These are phyloP conservation scores for Acorus calamus DNA, from an alignment of 106 monocot genomes.

Conservation along the genomic window DNA sequence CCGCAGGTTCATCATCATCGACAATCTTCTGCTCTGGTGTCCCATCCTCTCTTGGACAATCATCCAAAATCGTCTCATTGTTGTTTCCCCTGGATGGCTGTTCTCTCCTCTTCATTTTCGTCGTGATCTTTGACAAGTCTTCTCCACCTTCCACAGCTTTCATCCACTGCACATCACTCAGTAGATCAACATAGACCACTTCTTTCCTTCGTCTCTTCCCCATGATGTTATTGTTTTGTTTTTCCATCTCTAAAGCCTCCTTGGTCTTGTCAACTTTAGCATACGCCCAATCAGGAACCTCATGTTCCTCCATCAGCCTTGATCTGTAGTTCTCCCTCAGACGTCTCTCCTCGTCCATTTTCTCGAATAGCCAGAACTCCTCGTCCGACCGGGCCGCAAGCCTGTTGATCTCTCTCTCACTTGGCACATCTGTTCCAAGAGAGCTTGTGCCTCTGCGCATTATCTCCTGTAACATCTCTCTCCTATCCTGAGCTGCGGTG, in stretches of 20 bases:
- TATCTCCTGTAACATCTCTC: constrained; percentile 83
- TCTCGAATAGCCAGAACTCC: constrained; percentile 90
- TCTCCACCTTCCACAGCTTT: constrained; percentile 75
- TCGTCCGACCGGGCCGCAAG: constrained; percentile 78
- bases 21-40: constrained; percentile 17
- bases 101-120: constrained; percentile 35
- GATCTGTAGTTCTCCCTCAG: constrained; percentile 71
- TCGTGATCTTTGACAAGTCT: constrained; percentile 36
- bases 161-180: constrained; percentile 88
- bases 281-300: constrained; percentile 95
- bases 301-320: constrained; percentile 84
- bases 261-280: constrained; percentile 24
- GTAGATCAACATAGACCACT: constrained; percentile 74
- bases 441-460: constrained; percentile 75
- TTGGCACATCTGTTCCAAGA: constrained; percentile 88
- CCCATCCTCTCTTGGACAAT: no score
- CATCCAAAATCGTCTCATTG: no score
- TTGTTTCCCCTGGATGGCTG: constrained; percentile 7
- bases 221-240: constrained; percentile 8
- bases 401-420: constrained; percentile 93
- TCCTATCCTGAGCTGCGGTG: constrained; percentile 76
- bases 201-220: constrained; percentile 80
- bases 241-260: constrained; percentile 5
- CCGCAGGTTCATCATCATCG: constrained; percentile 4
- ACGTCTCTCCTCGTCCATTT: constrained; percentile 93